Evolutionary conservation across 2,329 filamentous ascomycete genomes (phyloP).

Genomic region (Lojkania enalia): DNA sequence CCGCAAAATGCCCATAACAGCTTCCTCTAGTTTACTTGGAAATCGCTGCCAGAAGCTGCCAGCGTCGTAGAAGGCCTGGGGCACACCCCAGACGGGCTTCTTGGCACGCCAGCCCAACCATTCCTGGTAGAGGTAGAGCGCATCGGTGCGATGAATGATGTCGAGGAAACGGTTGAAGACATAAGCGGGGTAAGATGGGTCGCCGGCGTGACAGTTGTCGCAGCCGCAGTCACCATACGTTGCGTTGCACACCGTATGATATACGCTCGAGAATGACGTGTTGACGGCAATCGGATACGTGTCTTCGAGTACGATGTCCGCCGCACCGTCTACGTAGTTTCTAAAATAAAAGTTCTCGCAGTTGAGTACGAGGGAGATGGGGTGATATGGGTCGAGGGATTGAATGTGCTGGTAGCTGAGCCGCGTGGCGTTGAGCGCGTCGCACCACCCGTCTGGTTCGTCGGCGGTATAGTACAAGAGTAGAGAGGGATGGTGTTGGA

Average conservation of each 20-base stretch:
- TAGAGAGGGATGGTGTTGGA: constrained; percentile 42
- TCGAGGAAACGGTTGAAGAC: constrained; percentile 50
- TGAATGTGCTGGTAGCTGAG: constrained; percentile 52
- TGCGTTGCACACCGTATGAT: constrained; percentile 60
- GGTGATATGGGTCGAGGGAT: constrained; percentile 63
- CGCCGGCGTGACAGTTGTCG: constrained; percentile 59
- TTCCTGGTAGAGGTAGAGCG: constrained; percentile 46
- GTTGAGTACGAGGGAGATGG: constrained; percentile 62
- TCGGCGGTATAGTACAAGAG: constrained; percentile 56
- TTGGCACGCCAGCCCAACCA: constrained; percentile 37
- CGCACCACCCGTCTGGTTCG: constrained; percentile 60
- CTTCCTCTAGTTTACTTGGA: constrained; percentile 51
- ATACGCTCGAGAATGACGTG: constrained; percentile 56
- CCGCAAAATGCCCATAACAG: constrained; percentile 52
- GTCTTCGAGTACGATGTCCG: constrained; percentile 64
- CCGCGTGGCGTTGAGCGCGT: constrained; percentile 55
- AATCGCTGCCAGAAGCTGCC: constrained; percentile 53
- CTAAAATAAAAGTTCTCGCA: constrained; percentile 65
- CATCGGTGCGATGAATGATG: constrained; percentile 52
- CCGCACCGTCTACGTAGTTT: constrained; percentile 55
- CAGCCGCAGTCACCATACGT: constrained; percentile 67
- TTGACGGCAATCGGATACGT: constrained; percentile 64
- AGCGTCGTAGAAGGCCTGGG: constrained; percentile 55
- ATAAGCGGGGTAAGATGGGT: constrained; percentile 16
- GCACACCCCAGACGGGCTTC: constrained; percentile 56